Base-by-base conservation (phyloP, 179 eudicot genomes). In the Beta lomatogona region DNA sequence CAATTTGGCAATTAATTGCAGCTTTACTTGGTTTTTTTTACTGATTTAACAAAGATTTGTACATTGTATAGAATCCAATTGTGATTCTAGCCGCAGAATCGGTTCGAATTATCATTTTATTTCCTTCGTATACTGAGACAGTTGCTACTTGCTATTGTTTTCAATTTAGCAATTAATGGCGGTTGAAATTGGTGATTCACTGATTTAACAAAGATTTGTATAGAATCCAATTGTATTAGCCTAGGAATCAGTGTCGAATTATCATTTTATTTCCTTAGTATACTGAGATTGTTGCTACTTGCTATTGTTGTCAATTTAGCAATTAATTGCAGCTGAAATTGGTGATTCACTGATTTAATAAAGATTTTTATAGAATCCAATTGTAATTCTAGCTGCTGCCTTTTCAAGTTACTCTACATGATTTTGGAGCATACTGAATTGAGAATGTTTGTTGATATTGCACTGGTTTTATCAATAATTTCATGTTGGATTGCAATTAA, bases 71-170 rank as follows among this genome's bases (percentile, higher is more conserved):
- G 36, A 31, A 31, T 31, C 36, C 36, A 31, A 31, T 31, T 31
- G 36, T 31, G 2, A 31, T 31, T 31, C 97, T 19, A 95, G 98
- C 84, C 98, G 98, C 36, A 98, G 98, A 77, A 95, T 95, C 8
- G 98, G 98, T 95, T 60, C 86, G 48, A 4, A 41, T 71, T 54
- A 6, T 5, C 52, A 53, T 61, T 53, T 18, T 1, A 9, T 9
- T 5, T 46, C 41, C 73, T 48, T 3, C 52, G 7, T 48, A 48
- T 48, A 48, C 52, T 48, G 13, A 54, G 28, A 45, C 6, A 50
- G 71, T 59, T 67, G 22, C 41, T 36, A 36, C 3, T 36, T 36
- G 41, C 18, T 28, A n/a, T 36, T 73, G 11, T 58, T 65, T 15
- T 77, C 13, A 28, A 48, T 19, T 13, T 16, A 28, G 54, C 54